Percentiles rank a stretch among this genome's conserved stretches.
Conservation (phyloP, 2,329 filamentous ascomycete species). For the Colletotrichum echinochloae region DNA sequence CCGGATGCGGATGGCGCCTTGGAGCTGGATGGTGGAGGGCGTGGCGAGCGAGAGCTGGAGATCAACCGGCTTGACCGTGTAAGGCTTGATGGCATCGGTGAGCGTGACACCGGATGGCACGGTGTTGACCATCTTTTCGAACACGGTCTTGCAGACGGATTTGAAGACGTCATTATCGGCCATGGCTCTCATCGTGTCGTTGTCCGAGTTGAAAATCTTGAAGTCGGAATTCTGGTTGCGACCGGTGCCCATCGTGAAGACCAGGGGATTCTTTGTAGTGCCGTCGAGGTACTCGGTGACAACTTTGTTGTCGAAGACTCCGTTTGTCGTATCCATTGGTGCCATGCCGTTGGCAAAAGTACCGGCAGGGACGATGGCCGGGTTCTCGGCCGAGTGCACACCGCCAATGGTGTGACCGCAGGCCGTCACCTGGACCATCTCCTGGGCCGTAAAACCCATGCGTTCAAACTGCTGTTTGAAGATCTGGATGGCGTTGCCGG, state of each 20-base stretch:
- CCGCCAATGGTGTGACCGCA: slow-evolving; percentile 73
- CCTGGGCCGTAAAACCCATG: slow-evolving; percentile 66
- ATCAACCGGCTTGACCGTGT: slow-evolving; percentile 69
- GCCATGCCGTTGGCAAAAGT: slow-evolving; percentile 57
- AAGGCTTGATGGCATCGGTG: slow-evolving; percentile 64
- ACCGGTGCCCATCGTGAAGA: slow-evolving; percentile 61
- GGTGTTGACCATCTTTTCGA: slow-evolving; percentile 72
- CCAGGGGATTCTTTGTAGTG: slow-evolving; percentile 66
- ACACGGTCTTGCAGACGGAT: slow-evolving; percentile 60
- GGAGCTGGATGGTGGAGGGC: slow-evolving; percentile 62
- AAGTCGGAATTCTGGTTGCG: slow-evolving; percentile 64
- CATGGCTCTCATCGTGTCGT: slow-evolving; percentile 65
- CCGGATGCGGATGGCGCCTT: slow-evolving; percentile 68
- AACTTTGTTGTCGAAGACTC: slow-evolving; percentile 67
- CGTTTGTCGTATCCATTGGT: slow-evolving; percentile 60
- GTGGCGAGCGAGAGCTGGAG: slow-evolving; percentile 66
- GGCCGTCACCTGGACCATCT: slow-evolving; percentile 71
- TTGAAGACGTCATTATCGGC: slow-evolving; percentile 58
- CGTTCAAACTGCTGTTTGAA: slow-evolving; percentile 68
- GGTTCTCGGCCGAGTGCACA: slow-evolving; percentile 67
- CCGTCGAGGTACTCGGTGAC: slow-evolving; percentile 68
- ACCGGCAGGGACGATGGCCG: slow-evolving; percentile 61
- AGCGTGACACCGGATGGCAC: slow-evolving; percentile 65
- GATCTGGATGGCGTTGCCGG: slow-evolving; percentile 64
- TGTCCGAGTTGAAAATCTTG: slow-evolving; percentile 66